phyloP scores from a whole-genome alignment of 2,329 filamentous ascomycete genomes.

The Hirsutella minnesotensis region DNA sequence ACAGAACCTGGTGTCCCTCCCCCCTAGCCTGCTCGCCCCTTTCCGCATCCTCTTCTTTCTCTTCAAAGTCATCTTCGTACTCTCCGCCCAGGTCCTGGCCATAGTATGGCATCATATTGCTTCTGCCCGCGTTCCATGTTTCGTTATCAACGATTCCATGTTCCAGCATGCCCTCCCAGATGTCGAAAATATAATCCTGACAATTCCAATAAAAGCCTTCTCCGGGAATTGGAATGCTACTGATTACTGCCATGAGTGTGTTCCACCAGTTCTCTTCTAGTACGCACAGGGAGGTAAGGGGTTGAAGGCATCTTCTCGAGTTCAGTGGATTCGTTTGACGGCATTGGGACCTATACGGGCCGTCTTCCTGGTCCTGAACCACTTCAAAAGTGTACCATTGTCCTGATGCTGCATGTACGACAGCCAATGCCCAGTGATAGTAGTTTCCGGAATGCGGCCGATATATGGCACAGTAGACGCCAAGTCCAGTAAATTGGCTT shows the following conservation, averaged over 20 bases:
- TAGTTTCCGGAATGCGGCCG: constrained; percentile 1
- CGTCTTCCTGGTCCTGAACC: background rate
- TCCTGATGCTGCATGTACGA: background rate
- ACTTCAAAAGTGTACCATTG: background rate
- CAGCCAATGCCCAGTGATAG: constrained; percentile 1
- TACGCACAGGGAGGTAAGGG: background rate
- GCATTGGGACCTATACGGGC: background rate
- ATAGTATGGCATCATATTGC: background rate
- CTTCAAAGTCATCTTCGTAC: background rate
- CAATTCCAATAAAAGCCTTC: background rate
- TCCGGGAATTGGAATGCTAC: background rate
- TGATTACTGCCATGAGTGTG: background rate
- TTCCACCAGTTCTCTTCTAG: background rate
- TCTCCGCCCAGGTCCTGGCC: constrained; percentile 1
- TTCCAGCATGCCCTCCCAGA: background rate
- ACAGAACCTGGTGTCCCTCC: background rate
- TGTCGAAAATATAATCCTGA: constrained; percentile 1
- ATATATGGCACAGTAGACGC: constrained; percentile 1
- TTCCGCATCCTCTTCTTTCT: background rate
- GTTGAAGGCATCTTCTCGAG: background rate
- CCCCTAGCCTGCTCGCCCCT: background rate
- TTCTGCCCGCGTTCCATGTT: background rate
- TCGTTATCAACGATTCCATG: background rate
- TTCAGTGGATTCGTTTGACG: background rate
- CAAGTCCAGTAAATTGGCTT: background rate